Conservation (phyloP, 2,329 filamentous ascomycete genomes). For the Alternaria novae-zelandiae region DNA sequence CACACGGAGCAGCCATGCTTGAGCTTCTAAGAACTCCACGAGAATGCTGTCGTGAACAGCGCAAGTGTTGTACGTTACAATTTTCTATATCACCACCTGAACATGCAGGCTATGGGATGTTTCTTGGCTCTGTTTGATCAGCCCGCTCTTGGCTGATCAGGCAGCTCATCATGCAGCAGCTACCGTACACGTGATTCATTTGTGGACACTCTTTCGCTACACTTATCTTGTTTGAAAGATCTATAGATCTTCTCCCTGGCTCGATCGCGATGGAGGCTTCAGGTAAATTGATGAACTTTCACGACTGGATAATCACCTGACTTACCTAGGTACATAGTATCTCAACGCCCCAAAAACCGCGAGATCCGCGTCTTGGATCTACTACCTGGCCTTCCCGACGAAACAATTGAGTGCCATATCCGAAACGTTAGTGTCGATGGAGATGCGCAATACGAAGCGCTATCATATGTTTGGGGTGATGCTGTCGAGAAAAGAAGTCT, state of each 20-base stretch:
- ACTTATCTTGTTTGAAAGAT: not conserved
- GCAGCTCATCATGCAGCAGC: not conserved
- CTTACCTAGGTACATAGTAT: not conserved
- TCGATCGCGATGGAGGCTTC: not conserved
- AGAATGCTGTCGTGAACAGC: not conserved
- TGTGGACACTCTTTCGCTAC: not conserved
- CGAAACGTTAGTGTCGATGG: slow-evolving; percentile 7
- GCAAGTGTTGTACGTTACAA: not conserved
- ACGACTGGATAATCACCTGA: not conserved
- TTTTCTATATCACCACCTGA: not conserved
- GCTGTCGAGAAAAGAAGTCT: slow-evolving; percentile 8
- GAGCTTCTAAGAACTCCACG: not conserved
- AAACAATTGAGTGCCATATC: slow-evolving; percentile 6
- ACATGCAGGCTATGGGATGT: not conserved
- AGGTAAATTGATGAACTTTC: not conserved
- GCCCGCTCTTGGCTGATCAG: not conserved
- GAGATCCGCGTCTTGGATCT: slow-evolving; percentile 18
- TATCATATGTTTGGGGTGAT: slow-evolving; percentile 32
- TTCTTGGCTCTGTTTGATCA: not conserved
- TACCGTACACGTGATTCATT: not conserved
- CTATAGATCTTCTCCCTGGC: not conserved
- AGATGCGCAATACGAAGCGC: slow-evolving; percentile 16
- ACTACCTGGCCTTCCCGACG: slow-evolving; percentile 5
- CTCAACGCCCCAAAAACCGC: not conserved
- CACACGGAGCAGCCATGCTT: not conserved